phyloP scores from a whole-genome alignment of 2,329 filamentous ascomycete genomes.

The Penicillium sp. region DNA sequence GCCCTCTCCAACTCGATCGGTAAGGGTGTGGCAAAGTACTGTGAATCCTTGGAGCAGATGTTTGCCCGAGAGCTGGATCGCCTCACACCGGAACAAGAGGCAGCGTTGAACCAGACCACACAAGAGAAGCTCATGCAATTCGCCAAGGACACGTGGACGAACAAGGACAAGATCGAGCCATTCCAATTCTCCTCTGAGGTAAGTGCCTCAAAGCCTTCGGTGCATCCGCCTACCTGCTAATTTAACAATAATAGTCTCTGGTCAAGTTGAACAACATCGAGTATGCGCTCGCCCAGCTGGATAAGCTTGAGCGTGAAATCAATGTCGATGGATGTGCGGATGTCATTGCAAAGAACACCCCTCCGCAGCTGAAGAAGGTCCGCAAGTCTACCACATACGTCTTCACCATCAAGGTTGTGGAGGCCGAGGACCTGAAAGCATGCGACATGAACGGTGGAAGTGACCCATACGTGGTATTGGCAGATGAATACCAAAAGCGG shows the following conservation, averaged over 20 bases:
- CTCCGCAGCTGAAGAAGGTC: constrained; percentile 68
- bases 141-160: constrained; percentile 90
- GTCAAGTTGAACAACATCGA: constrained; percentile 98
- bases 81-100: constrained; percentile 83
- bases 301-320: constrained; percentile 85
- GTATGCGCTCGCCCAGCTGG: constrained; percentile 88
- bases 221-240: constrained; percentile 8
- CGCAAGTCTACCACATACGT: constrained; percentile 85
- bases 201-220: constrained; percentile 45
- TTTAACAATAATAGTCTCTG: constrained; percentile 69
- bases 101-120: constrained; percentile 74
- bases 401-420: constrained; percentile 98
- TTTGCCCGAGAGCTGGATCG: constrained; percentile 94
- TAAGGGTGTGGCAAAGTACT: constrained; percentile 82
- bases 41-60: constrained; percentile 82
- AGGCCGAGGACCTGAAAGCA: constrained; percentile 96
- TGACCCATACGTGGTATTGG: constrained; percentile 95
- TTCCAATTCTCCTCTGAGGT: constrained; percentile 97
- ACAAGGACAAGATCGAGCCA: constrained; percentile 90
- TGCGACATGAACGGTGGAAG: constrained; percentile 93
- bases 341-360: constrained; percentile 74
- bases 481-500: constrained; percentile 96
- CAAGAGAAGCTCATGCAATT: constrained; percentile 93
- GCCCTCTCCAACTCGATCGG: constrained; percentile 84
- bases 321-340: constrained; percentile 90